Base-by-base conservation (phyloP, 345 rosid genomes). In the Citrus hindsii region DNA sequence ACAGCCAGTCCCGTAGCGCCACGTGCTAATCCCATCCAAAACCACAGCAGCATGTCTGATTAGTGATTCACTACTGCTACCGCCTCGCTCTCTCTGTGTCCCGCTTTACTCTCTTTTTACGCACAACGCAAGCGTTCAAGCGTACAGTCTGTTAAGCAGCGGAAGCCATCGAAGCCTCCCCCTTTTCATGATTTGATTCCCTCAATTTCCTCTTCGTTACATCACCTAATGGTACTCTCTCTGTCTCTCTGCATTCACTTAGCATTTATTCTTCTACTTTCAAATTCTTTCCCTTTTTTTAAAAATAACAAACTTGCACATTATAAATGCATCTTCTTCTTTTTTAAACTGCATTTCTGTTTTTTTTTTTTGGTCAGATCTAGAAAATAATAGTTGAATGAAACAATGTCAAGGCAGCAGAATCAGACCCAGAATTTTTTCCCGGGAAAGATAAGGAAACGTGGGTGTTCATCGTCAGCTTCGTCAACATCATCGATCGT, bases 381-480 rank as follows among this genome's bases (percentile, higher is more conserved):
- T 82, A 66, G 69, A 14, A 46, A 27, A 58, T 37, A 64, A 46
- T 13, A 46, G 51, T 66, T 65, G 21, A 63, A 16, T 7, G 13
- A 3, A 35, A 84, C 71, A 78, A 95, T 95, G 98, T 87, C 92
- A 75, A 93, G 92, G 85, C 89, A 90, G 72, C 87, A 90, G 74
- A 85, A 82, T 48, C 81, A 86, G 56, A 85, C 77, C 64, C 75
- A 88, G 83, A 86, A 84, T 79, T 82, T 91, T 30, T 87, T 95
- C 3, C 90, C 89, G 0, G 97, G 97, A 2, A 96, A 96, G 83
- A 90, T 96, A 83, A 89, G 99, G 79, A 96, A 96, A 77, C 94
- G 99, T 7, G 99, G 93, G 59, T 90, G 91, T 80, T 94, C 93
- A 0, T 87, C 99, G 0, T 88, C 99, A 13, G 93, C 97, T 2